Base-by-base conservation (phyloP, 306 rosid genomes). In the Notholithocarpus densiflorus region DNA sequence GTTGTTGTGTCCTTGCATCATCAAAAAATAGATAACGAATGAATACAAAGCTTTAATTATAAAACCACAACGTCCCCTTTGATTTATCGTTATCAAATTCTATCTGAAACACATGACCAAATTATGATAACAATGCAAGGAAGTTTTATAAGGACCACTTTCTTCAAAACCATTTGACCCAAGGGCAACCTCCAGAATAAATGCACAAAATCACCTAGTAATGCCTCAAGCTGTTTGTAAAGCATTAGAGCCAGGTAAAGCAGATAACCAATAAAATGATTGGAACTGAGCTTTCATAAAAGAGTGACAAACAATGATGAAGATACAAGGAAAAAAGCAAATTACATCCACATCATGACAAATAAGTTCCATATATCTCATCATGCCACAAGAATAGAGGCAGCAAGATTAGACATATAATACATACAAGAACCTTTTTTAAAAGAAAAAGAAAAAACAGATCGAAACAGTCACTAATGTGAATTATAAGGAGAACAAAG, bases 401-500 rank as follows among this genome's bases (percentile, higher is more conserved):
- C 43, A 57, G 73, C 71, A 71, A 68, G 76, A 60, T 74, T 64
- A 64, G 76, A 56, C 74, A 77, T 66, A 76, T 81, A 78, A 60
- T 88, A 83, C 88, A 82, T 68, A 76, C 74, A 83, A 80, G 78
- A 82, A 40, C 45, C 45, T 40, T 45, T 52, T 75, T 77, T 23
- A 3, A 45, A 72, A 40, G 45, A 8, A 71, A 29, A 73, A 55
- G 75, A 84, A 77, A 80, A 76, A 80, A 62, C 55, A 57, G 69
- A 82, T 48, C 15, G 74, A 79, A 29, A 21, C 52, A 80, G 72
- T 55, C 77, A 78, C 87, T 18, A 72, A 73, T 75, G 80, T 77
- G 80, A 85, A 84, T 68, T 81, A 82, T 84, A 77, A 76, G 77
- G 61, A 64, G 81, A 84, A 78, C 82, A 81, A 64, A 60, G 74